Conservation (phyloP, 495 filamentous ascomycete genomes). For the Pseudotulostoma volvatum region DNA sequence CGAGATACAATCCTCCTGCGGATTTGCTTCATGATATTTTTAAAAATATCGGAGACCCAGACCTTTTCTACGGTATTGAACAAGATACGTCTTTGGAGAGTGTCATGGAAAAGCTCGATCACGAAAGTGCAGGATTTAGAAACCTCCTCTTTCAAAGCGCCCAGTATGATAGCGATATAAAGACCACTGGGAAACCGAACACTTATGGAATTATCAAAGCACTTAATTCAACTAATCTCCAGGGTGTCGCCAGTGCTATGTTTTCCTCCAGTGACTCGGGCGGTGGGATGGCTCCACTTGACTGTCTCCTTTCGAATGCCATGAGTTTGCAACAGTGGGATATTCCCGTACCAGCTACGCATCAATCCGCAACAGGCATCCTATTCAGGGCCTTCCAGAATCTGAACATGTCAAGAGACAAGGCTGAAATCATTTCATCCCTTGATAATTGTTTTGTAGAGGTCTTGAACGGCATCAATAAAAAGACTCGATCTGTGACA, state of each 20-base stretch:
- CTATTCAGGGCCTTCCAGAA: constrained; percentile 68
- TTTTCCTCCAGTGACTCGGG: constrained; percentile 15
- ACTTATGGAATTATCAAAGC: constrained; percentile 26
- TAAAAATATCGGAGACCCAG: constrained; percentile 83
- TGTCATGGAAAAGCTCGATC: constrained; percentile 71
- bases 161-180: constrained; percentile 73
- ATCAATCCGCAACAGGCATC: constrained; percentile 44
- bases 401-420: constrained; percentile 48
- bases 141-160: constrained; percentile 83
- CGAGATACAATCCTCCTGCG: constrained; percentile 39
- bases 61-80: constrained; percentile 87
- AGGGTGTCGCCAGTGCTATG: constrained; percentile 32
- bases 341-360: constrained; percentile 51
- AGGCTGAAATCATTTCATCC: constrained; percentile 28
- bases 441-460: constrained; percentile 49
- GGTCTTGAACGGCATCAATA: constrained; percentile 41
- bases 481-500: constrained; percentile 38
- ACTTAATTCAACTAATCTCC: constrained; percentile 29
- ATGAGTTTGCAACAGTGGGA: constrained; percentile 87
- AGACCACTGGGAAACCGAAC: constrained; percentile 33
- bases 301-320: constrained; percentile 65
- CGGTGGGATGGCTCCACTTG: constrained; percentile 29
- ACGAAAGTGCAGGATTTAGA: constrained; percentile 76
- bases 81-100: constrained; percentile 58
- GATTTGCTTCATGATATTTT: constrained; percentile 66